These are phyloP conservation scores for Mitragyna speciosa DNA, from an alignment of 257 asterid genomes.

Conservation along the genomic window DNA sequence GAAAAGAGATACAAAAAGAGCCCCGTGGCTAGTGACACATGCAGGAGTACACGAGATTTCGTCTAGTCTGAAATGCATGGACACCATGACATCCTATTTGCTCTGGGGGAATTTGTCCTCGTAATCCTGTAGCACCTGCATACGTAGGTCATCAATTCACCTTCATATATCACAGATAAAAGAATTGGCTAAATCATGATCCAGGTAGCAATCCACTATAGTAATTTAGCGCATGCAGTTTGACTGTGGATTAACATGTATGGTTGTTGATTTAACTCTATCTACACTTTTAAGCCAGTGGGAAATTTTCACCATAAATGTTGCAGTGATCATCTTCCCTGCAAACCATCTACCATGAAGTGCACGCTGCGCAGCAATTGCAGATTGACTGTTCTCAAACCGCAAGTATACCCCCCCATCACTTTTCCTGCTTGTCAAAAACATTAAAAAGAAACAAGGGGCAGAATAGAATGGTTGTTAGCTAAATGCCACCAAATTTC, in stretches of 20 bases:
- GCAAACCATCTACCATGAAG: constrained; percentile 87
- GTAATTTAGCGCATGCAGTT: not conserved
- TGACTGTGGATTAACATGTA: not conserved
- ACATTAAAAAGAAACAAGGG: not conserved
- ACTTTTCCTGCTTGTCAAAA: constrained; percentile 42
- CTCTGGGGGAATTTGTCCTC: constrained; percentile 8
- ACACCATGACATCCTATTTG: not conserved
- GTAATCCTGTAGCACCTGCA: constrained; percentile 13
- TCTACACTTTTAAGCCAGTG: not conserved
- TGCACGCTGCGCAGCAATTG: constrained; percentile 60
- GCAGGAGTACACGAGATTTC: not conserved
- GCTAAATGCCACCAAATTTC: not conserved
- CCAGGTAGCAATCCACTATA: constrained; percentile 20
- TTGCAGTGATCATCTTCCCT: constrained; percentile 76
- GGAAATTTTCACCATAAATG: constrained; percentile 50
- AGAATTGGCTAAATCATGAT: not conserved
- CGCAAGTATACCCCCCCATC: constrained; percentile 67
- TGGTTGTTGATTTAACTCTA: too few species aligned
- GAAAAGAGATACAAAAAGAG: not conserved
- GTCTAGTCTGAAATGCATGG: not conserved
- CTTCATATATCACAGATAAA: not conserved
- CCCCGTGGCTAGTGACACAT: not conserved
- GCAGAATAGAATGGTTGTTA: not conserved
- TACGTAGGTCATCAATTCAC: not conserved
- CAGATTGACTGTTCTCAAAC: constrained; percentile 49